Evolutionary conservation across 768 basidiomycete species (phyloP), one percentile per base, ranked within the genome.

Genomic region (Cubamyces lactineus): DNA sequence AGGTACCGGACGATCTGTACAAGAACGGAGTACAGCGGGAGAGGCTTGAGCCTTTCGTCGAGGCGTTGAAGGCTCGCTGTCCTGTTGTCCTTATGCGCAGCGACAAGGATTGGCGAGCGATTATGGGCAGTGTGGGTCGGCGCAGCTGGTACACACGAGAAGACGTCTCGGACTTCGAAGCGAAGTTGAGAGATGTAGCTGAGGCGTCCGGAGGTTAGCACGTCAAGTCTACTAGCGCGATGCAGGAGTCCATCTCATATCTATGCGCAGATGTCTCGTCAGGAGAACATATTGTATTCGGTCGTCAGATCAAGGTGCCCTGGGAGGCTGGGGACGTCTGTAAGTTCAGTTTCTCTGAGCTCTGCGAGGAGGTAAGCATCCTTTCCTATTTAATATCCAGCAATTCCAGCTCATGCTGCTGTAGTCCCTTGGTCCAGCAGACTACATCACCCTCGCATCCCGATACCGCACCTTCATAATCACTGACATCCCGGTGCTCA

Each of bases 11-110:
- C 64, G 84, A 85, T 58, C 72, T 85, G 16, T 86, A 85, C 73
- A 77, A 78, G 67, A 82, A 84, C 59, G 85, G 84, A 19, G 81
- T 86, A 1, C 84, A 85, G 65, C 73, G 79, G 23, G 80, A 85
- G 52, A 78, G 83, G 16, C 78, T 87, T 62, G 81, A 82, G 28
- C 79, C 82, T 13, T 86, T 86, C 69, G 78, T 86, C 0, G 79
- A 81, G 53, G 84, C 82, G 0, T 71, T 86, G 47, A 82, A 85
- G 61, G 73, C 72, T 7, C 75, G 84, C 23, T 86, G 82, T 59
- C 82, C 84, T 8, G 77, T 84, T 17, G 69, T 81, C 28, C 70
- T 75, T 50, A 75, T 86, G 63, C 74, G 79, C 38, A 74, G 75
- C 2, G 74, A 79, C 21, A 70, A 73, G 46, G 84, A 85, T 69